Evolutionary conservation across 129 eudicot species (phyloP), one percentile per base, ranked within the genome.

Genomic region (Sambucus nigra): DNA sequence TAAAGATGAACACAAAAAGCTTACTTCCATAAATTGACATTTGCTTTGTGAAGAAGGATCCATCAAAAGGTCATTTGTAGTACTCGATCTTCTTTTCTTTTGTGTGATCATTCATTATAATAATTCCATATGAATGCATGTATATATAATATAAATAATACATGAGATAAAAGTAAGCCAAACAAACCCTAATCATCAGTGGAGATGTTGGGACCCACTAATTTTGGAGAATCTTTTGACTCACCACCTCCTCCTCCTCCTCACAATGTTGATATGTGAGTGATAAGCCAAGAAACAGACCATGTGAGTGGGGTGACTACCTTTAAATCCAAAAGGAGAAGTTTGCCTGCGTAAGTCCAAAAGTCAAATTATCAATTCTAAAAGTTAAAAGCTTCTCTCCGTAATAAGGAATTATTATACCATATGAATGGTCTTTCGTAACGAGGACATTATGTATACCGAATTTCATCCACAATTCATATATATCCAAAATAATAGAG

Each of bases 251-350:
- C 3, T 35, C 42, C 42, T 35, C 9, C 13, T 15, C 13, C 8
- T 7, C 8, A 15, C 13, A 15, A 35, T 12, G 42, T 45, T 13
- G 14, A 62, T 33, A 24, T 27, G n/a, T n/a, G n/a, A n/a, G 29
- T 54, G 70, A 22, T 59, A 53, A 47, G 56, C 21, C 51, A 57
- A 38, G 72, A 66, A 66, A 66, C 72, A 66, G 44, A 57, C 20
- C 72, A 66, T 66, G 72, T 66, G 72, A 40, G 72, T 66, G 72
- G 72, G 71, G 72, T 22, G 58, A 32, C 26, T 16, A 54, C 51
- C 55, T 66, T 66, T 66, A 66, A 66, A 56, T 57, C 72, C 64
- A 66, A 66, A 57, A 66, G 41, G 65, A 57, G 65, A 48, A 66
- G 65, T 66, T 66, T 46, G 64, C 65, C 64, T 44, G 48, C 23